These are phyloP conservation scores for Acacia acuminata DNA, from an alignment of 306 rosid genomes.

Conservation along the genomic window DNA sequence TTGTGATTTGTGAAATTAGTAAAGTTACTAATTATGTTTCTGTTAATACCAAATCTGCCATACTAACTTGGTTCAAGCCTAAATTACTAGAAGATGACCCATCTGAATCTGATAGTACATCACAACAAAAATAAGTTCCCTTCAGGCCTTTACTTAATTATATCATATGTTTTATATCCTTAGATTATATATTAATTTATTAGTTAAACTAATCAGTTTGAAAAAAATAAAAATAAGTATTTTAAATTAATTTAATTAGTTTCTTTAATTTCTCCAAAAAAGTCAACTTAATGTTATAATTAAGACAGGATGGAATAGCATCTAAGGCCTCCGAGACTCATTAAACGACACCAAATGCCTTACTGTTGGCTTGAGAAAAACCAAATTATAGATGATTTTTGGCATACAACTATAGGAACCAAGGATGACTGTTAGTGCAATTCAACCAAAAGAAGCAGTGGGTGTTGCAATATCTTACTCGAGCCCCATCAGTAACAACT, in stretches of 20 bases:
- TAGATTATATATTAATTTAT: no score
- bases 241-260: no score
- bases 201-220: no score
- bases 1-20: not conserved
- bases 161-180: no score
- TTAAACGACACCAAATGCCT: not conserved
- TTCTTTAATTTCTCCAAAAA: no score
- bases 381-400: not conserved
- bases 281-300: no score
- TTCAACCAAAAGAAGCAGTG: not conserved
- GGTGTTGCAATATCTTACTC: not conserved
- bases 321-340: not conserved
- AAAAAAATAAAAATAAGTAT: no score
- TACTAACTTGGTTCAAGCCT: not conserved
- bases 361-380: not conserved
- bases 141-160: no score
- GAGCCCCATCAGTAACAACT: not conserved
- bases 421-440: not conserved
- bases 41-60: not conserved
- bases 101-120: no score
- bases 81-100: no score
- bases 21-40: not conserved
- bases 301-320: not conserved
- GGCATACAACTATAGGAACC: not conserved
- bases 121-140: no score